Base-by-base conservation (phyloP, 768 basidiomycete genomes). In the Hydnum rufescens region DNA sequence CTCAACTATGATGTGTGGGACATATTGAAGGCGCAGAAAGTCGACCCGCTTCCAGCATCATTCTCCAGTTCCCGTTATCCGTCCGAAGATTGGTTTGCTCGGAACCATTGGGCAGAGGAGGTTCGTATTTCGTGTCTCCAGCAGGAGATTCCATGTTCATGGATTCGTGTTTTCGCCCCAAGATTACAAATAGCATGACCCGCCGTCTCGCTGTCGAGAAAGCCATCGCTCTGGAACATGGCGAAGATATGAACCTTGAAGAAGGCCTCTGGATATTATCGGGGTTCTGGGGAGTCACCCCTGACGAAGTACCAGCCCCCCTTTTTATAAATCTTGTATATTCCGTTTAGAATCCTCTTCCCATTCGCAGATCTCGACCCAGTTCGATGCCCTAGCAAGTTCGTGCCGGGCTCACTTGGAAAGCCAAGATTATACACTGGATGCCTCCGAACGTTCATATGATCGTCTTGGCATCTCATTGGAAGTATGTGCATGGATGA, bases 401-500 rank as follows among this genome's bases (percentile, higher is more conserved):
- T 51, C 57, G 25, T 78, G 78, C 59, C 64, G 65, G 30, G 53
- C 60, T 19, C 64, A 67, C 53, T 61, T 80, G 25, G 0, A 54
- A 58, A 2, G 59, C 60, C 29, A 57, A 60, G 5, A 56, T 65
- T 8, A 51, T 19, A 5, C 61, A 5, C 52, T 69, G 2, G 60
- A 68, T 49, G 58, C 65, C 5, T 53, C 54, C 8, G 59, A 62
- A 28, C 58, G 67, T 19, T 60, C 58, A 23, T 70, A 64, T 54
- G 60, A 68, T 39, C 58, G 72, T 3, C 54, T 53, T 6, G 54
- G 54, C 2, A 48, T 75, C 18, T 73, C 70, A 42, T 60, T 60
- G 8, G 63, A 63, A 6, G 72, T 80, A 43, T 74, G 74, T 48
- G 60, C 61, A 3, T 77, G 74, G 57, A 71, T 80, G 68, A 64